Base-by-base conservation (phyloP, 257 asterid species). In the Voacanga thouarsii region DNA sequence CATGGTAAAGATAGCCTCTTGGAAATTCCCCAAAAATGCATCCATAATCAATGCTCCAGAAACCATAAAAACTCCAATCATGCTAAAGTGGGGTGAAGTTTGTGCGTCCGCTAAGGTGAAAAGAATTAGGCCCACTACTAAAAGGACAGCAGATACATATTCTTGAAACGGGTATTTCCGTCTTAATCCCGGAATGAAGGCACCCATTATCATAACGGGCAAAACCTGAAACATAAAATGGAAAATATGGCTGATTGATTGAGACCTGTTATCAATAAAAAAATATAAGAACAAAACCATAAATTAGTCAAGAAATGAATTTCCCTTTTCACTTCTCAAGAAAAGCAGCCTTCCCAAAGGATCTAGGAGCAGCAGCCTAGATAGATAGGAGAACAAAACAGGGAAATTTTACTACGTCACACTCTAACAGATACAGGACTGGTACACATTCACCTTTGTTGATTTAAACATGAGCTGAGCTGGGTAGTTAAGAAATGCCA, bases 381-480 rank as follows among this genome's bases (percentile, higher is more conserved):
- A 1, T 33, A 33, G 2, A 43, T 43, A 4, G 47, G 8, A 43
- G 47, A 43, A 43, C 9, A 43, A 4, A 4, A 7, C 47, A 43
- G 2, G 47, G 9, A 43, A 43, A 43, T 43, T 43, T 43, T 43
- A 43, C 8, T 7, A 43, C 47, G 5, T 43, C 9, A 51, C 15
- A 15, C 2, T 55, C 61, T 0, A 21, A 55, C 2, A 3, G n/a
- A 19, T 55, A 55, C 24, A 19, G n/a, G 69, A 7, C 8, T 14
- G 47, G 11, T 63, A 74, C 12, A 26, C 21, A 26, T 50, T 39
- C n/a, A 94, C 99, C 97, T 94, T 94, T 71, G 99, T 92, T 68
- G 99, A 94, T 80, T 94, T 94, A 87, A 94, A 94, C 99, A 94
- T 94, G 90, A 94, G 86, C 82, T 94, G 99, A 0, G 97, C 99